Evolutionary conservation across 306 rosid genomes (phyloP), one percentile per base, ranked within the genome.

Genomic region (Sophora flavescens): DNA sequence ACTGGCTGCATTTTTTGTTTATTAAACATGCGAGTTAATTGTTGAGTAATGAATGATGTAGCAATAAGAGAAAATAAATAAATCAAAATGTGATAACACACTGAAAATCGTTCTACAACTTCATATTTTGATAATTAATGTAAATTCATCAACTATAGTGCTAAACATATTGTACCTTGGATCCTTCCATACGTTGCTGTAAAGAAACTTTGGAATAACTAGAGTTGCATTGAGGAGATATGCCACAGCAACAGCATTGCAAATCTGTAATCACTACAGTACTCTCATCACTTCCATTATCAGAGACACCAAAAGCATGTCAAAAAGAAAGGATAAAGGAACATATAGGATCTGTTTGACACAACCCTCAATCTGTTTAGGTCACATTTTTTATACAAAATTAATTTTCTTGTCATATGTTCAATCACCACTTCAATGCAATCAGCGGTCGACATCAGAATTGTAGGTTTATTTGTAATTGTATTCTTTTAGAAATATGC

Each of bases 141-240:
- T 22, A 22, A 22, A 22, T 22, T 22, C 22, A 22, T 22, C 22
- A 22, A 22, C 22, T 22, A 22, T 56, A 63, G 17, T 51, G n/a
- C 48, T 35, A 33, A 44, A 30, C 41, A 64, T 4, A 36, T 72
- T 78, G 28, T 72, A 95, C 99, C 99, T 95, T 0, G 99, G 97
- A 81, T 95, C 99, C 68, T 89, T 95, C 99, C 99, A 95, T 28
- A 95, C 97, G 39, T 91, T 95, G 86, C 99, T 95, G 90, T 92
- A 91, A 35, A 92, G 86, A 82, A 85, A 95, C 54, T 80, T 82
- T 67, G 99, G 99, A 77, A 88, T 78, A 45, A 95, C 97, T 30
- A 95, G 85, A 72, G 97, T 95, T 74, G 96, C 91, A 78, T 95
- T 95, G 11, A 95, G 97, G 80, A 95, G 92, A 67, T 92, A 90